Conservation (phyloP, 2,329 filamentous ascomycete species). For the Stachybotrys chlorohalonatus region DNA sequence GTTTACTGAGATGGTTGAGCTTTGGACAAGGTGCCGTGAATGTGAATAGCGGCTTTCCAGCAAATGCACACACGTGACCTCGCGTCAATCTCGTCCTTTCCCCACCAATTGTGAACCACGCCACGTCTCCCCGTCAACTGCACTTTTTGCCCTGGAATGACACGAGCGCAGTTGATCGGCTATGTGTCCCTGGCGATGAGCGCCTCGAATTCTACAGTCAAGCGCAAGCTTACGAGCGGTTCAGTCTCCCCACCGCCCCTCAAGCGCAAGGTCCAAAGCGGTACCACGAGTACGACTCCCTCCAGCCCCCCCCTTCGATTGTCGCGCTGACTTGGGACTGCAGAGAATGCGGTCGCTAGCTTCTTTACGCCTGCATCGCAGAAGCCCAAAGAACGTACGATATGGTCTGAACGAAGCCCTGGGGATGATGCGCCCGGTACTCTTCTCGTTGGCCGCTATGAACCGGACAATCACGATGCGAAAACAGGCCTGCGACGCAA, state of each 20-base stretch:
- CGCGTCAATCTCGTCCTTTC: conserved; percentile 13
- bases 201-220: conserved; percentile 12
- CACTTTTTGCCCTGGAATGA: background rate
- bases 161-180: background rate
- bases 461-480: conserved; percentile 28
- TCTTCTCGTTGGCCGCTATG: conserved; percentile 68
- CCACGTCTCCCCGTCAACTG: background rate
- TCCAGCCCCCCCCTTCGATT: background rate
- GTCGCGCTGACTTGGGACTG: background rate
- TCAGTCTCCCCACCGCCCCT: conserved; percentile 43
- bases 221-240: conserved; percentile 28
- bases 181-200: conserved; percentile 11
- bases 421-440: conserved; percentile 40
- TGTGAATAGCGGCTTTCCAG: too few species aligned
- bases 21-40: too few species aligned
- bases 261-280: conserved; percentile 43
- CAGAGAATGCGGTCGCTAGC: conserved; percentile 62
- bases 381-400: conserved; percentile 67
- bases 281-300: conserved; percentile 36
- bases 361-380: conserved; percentile 87
- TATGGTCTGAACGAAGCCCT: conserved; percentile 59
- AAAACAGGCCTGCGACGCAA: conserved; percentile 35
- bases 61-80: conserved; percentile 17
- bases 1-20: too few species aligned
- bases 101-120: background rate